These are phyloP conservation scores for Keithomyces neogunnii DNA, from an alignment of 2,329 filamentous ascomycete species.

Conservation along the genomic window DNA sequence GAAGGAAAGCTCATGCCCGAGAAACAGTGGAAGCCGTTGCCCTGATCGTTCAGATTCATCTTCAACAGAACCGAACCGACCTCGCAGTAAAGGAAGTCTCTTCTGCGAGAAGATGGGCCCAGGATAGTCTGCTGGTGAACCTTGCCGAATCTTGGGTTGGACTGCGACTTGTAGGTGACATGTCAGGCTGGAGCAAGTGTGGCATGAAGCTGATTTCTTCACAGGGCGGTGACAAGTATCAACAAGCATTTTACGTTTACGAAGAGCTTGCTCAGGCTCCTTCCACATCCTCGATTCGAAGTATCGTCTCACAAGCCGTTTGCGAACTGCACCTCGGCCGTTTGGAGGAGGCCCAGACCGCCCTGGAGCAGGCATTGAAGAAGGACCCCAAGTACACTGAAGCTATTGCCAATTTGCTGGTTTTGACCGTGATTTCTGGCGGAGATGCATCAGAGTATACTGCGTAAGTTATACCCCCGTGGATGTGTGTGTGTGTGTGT, in stretches of 20 bases:
- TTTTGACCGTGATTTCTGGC: constrained; percentile 69
- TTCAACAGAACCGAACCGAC: constrained; percentile 85
- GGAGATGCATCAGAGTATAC: constrained; percentile 57
- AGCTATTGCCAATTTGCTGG: constrained; percentile 74
- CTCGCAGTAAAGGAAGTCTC: constrained; percentile 84
- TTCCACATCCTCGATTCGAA: constrained; percentile 66
- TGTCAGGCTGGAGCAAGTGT: background rate
- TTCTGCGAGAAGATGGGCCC: constrained; percentile 83
- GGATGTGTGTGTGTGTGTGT: too few species aligned
- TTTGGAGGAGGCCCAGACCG: constrained; percentile 79
- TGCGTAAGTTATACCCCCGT: constrained; percentile 37
- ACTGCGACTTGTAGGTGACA: constrained; percentile 60
- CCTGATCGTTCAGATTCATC: constrained; percentile 83
- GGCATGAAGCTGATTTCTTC: constrained; percentile 16
- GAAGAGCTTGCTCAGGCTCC: constrained; percentile 90
- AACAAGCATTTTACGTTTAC: constrained; percentile 94
- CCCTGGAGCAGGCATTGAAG: constrained; percentile 69
- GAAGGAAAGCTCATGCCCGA: constrained; percentile 13
- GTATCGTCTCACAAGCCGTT: constrained; percentile 79
- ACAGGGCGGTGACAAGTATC: constrained; percentile 89
- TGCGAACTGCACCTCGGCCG: constrained; percentile 87
- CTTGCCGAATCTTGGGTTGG: constrained; percentile 94
- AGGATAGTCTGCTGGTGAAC: constrained; percentile 90
- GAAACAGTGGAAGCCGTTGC: constrained; percentile 65
- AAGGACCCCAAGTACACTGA: constrained; percentile 64